A percentile compares a stretch with the other conserved stretches of the same genome.
phyloP scores from a whole-genome alignment of 225 moss, liverwort and hornwort genomes.

The Straminergon stramineum region DNA sequence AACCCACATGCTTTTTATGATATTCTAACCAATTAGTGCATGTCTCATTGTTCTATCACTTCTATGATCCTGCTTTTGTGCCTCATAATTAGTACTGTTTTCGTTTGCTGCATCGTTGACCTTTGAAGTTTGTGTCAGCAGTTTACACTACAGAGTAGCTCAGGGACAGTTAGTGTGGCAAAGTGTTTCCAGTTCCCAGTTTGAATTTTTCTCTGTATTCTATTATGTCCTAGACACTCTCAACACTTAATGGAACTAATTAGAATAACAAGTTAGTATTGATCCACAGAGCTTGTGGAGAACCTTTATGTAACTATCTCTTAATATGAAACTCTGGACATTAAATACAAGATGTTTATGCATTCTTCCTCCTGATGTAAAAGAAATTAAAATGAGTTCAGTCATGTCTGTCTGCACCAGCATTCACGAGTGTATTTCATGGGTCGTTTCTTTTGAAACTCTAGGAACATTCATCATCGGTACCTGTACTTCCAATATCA shows the following conservation, averaged over 20 bases:
- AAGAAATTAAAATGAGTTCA: not conserved
- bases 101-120: not conserved
- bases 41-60: not conserved
- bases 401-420: not conserved
- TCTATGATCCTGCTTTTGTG: not conserved
- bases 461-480: not conserved
- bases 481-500: not conserved
- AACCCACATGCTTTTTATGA: not conserved
- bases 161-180: not conserved
- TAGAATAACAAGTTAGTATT: not conserved
- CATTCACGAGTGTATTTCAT: not conserved
- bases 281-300: slow-evolving; percentile 11
- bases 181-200: not conserved
- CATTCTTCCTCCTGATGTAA: not conserved
- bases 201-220: not conserved
- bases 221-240: not conserved
- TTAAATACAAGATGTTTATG: not conserved
- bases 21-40: not conserved
- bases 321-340: not conserved
- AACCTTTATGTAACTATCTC: slow-evolving; percentile 9
- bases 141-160: not conserved
- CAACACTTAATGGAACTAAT: not conserved
- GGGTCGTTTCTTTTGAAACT: no score
- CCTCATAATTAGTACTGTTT: not conserved
- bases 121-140: not conserved